Base-by-base conservation (phyloP, 2,329 filamentous ascomycete genomes). In the Colletotrichum lindemuthianum region DNA sequence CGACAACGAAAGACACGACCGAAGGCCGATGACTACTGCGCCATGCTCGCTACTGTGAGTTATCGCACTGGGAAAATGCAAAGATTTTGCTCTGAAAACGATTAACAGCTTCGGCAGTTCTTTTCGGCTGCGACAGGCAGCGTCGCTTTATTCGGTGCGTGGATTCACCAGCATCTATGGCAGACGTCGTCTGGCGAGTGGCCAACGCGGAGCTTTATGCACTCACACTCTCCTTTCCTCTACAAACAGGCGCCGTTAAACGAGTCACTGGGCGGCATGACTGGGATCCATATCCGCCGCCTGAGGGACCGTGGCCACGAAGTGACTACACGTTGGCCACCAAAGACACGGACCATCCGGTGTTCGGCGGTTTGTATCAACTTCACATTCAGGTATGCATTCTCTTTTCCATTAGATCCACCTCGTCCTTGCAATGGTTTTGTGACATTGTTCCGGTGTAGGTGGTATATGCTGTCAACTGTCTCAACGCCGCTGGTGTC, bases 201-300 rank as follows among this genome's bases (percentile, higher is more conserved):
- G 13, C 10, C 5, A 8, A n/a, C 11, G 11, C 12, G 8, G 9
- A 16, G 5, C 11, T 34, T 12, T 12, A 5, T 7, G 15, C 3
- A 15, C 12, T n/a, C 34, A 41, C 12, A 34, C 39, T 59, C 9
- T 32, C 8, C 1, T 41, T 47, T n/a, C 16, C 1, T 24, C 24
- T 24, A 34, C 34, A 39, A 16, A 10, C 10, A 60, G 57, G 57
- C 11, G 57, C 49, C 6, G 36, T 54, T 0, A 54, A 54, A 1
- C 49, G 49, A 1, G 57, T 60, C 40, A 54, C 43, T 33, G 57
- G 57, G 16, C 57, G 57, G 24, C 57, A 60, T n/a, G 57, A 60
- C 47, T 60, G 57, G 57, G 57, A 60, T 2, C 57, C 57, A n/a
- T 60, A 48, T 49, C 5, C 49, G 40, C 49, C 37, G 12, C 57